These are phyloP conservation scores for Wallacemonas sp. DNA, from an alignment of 208 protist genomes.

Conservation along the genomic window DNA sequence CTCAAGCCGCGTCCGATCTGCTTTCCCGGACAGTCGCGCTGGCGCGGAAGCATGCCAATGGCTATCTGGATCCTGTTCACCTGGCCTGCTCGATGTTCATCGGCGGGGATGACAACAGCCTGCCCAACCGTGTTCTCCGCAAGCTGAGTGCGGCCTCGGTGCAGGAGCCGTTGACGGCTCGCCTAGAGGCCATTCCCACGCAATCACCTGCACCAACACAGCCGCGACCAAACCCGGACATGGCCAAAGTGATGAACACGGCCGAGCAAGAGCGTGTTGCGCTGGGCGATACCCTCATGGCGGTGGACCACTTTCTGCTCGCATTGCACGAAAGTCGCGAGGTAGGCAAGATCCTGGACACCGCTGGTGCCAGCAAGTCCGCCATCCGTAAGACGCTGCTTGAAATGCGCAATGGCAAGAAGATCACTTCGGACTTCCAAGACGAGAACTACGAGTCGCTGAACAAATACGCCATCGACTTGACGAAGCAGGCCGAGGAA, in stretches of 20 bases:
- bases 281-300: conserved; percentile 71
- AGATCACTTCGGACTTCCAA: conserved; percentile 77
- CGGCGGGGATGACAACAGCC: conserved; percentile 62
- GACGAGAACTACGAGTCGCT: conserved; percentile 90
- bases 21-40: conserved; percentile 46
- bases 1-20: conserved; percentile 49
- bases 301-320: conserved; percentile 82
- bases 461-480: conserved; percentile 90
- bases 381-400: conserved; percentile 54
- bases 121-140: conserved; percentile 60
- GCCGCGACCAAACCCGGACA: conserved; percentile 68
- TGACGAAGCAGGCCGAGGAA: conserved; percentile 75
- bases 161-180: conserved; percentile 43
- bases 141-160: conserved; percentile 59
- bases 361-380: conserved; percentile 61
- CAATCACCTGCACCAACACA: conserved; percentile 66
- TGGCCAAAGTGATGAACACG: conserved; percentile 75
- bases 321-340: conserved; percentile 63
- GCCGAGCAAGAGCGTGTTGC: conserved; percentile 77
- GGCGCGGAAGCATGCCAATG: conserved; percentile 54
- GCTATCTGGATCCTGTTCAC: conserved; percentile 69
- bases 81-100: conserved; percentile 41
- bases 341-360: conserved; percentile 61
- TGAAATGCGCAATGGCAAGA: conserved; percentile 86
- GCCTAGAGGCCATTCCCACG: conserved; percentile 46